These are phyloP conservation scores for Xylaria intraflava DNA, from an alignment of 495 filamentous ascomycete species.

Conservation along the genomic window DNA sequence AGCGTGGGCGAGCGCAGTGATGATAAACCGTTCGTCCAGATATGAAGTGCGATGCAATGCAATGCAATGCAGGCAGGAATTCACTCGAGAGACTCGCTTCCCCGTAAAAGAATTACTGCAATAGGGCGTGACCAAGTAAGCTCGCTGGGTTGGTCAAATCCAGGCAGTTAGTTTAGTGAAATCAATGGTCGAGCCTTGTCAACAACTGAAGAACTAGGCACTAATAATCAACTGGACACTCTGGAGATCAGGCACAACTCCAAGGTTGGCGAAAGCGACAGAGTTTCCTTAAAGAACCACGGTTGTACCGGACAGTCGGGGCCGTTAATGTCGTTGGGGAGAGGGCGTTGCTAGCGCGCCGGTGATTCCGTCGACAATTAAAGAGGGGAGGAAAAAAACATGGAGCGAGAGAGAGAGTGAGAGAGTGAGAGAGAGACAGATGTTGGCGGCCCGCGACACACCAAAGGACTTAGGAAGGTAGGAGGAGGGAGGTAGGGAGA, in stretches of 20 bases:
- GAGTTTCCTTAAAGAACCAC: constrained; percentile 19
- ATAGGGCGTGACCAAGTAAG: constrained; percentile 1
- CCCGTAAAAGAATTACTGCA: constrained; percentile 1
- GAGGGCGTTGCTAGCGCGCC: constrained; percentile 1
- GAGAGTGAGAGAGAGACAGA: constrained; percentile 12
- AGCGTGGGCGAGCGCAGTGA: neutral
- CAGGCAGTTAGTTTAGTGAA: neutral
- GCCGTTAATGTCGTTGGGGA: constrained; percentile 15
- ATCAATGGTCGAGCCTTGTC: constrained; percentile 13
- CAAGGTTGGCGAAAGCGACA: constrained; percentile 12
- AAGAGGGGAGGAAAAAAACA: constrained; percentile 23
- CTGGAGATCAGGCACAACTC: constrained; percentile 16
- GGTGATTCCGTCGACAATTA: constrained; percentile 11
- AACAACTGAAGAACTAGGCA: constrained; percentile 15
- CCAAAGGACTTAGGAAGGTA: constrained; percentile 13
- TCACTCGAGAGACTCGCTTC: constrained; percentile 5
- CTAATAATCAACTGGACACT: constrained; percentile 33
- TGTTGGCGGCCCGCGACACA: constrained; percentile 29
- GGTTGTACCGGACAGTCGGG: constrained; percentile 33
- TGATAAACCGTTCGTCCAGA: neutral
- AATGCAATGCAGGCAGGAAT: constrained; percentile 7
- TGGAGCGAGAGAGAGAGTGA: constrained; percentile 20
- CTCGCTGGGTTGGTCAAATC: neutral
- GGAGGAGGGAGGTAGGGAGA: constrained; percentile 11
- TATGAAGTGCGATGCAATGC: neutral